Evolutionary conservation across 1,284 basidiomycete genomes (phyloP), one percentile per base, ranked within the genome.

Genomic region (Polyporus tsugae): DNA sequence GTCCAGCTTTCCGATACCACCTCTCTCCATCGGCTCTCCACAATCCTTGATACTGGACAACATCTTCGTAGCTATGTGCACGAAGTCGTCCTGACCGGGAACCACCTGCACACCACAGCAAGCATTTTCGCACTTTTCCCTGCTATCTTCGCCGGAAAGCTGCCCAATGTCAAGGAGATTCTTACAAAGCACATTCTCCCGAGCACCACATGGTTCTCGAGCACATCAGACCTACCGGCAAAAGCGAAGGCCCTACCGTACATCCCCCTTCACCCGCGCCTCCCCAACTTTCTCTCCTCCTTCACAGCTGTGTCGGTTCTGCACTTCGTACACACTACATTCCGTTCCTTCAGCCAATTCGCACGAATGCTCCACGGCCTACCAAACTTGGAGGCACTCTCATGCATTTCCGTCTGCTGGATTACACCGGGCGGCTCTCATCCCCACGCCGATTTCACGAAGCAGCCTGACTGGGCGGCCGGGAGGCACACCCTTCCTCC

Each of bases 261-360:
- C 55, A 35, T 58, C 17, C 55, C 55, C 4, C 55, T 58, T 4
- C 55, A 58, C 38, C 35, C 33, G 35, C 55, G 55, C n/a, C 38
- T 58, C 55, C 17, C 13, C 2, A 6, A 5, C 17, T 58, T 58
- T 11, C 55, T 58, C 35, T 58, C 35, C 35, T 4, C 55, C 6
- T 58, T 38, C 55, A 58, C 7, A 11, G 55, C 55, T 9, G 19
- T 38, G 1, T 58, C 33, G 0, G 0, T 2, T 9, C 33, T 38
- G 17, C 22, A 38, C 10, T 3, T 38, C 19, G 4, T 2, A 5
- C 7, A 2, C 1, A 38, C 33, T 1, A 35, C 35, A 58, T 58
- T 58, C 33, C 19, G 33, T 36, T 33, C 52, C 15, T 53, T 53
- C 15, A 53, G 29, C 29, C 5, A 53, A 53, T 35, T 53, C 15